Conservation (phyloP, 371 early-diverging fungal genomes). For the Rhizopus delemar region DNA sequence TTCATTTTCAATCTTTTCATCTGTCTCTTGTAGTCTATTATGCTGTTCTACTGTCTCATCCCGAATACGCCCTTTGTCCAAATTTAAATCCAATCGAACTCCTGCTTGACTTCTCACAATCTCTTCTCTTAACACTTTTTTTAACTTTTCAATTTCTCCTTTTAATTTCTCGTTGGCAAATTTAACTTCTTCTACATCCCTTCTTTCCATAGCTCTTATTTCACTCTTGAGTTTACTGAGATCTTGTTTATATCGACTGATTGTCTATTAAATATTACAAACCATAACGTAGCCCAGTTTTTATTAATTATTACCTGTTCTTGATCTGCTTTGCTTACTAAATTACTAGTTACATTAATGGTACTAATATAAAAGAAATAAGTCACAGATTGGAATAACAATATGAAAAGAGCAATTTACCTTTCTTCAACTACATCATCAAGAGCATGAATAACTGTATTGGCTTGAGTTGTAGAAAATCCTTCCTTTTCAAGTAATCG, state of each 20-base stretch:
- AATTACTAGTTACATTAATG: slow-evolving; percentile 59
- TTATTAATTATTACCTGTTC: slow-evolving; percentile 58
- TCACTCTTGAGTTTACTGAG: slow-evolving; percentile 86
- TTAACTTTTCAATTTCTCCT: slow-evolving; percentile 81
- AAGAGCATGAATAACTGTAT: slow-evolving; percentile 76
- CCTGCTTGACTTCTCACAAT: slow-evolving; percentile 86
- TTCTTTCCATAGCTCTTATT: slow-evolving; percentile 84
- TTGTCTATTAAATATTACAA: slow-evolving; percentile 47
- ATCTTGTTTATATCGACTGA: slow-evolving; percentile 84
- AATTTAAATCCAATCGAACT: slow-evolving; percentile 83
- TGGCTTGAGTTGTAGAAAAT: slow-evolving; percentile 72
- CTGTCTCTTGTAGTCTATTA: slow-evolving; percentile 81
- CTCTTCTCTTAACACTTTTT: slow-evolving; percentile 80
- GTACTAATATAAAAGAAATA: slow-evolving; percentile 32
- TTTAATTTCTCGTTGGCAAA: slow-evolving; percentile 80
- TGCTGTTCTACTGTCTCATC: slow-evolving; percentile 85
- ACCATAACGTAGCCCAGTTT: neutral
- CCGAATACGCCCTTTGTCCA: slow-evolving; percentile 89
- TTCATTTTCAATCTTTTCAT: slow-evolving; percentile 86
- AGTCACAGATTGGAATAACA: neutral
- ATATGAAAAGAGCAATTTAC: slow-evolving; percentile 35
- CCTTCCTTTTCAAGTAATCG: slow-evolving; percentile 76
- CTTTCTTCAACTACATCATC: slow-evolving; percentile 80
- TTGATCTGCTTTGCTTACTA: slow-evolving; percentile 83
- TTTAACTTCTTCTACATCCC: slow-evolving; percentile 84